Percentiles rank a stretch among this genome's conserved stretches.
Conservation (phyloP, 2,329 filamentous ascomycete species). For the Alternaria brassicicola region DNA sequence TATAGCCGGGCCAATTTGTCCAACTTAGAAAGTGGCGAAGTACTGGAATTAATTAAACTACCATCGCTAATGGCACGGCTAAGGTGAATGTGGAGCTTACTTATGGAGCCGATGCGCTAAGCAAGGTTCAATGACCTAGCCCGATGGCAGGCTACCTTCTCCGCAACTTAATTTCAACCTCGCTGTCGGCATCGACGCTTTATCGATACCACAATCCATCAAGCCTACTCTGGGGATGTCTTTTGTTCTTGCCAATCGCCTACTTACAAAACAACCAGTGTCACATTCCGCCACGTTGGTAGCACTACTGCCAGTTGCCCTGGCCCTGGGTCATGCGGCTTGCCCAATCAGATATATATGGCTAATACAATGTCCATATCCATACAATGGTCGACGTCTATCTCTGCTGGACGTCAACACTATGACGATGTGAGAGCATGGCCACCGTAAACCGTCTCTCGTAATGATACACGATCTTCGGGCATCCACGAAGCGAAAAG, state of each 20-base stretch:
- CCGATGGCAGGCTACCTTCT: not conserved
- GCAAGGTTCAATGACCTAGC: conserved; percentile 3
- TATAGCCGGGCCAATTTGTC: conserved; percentile 1
- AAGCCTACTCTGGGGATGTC: not conserved
- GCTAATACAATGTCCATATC: conserved; percentile 1
- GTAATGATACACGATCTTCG: not conserved
- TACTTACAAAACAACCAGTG: not conserved
- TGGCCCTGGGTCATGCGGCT: not conserved
- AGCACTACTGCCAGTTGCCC: conserved; percentile 3
- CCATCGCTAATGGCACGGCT: not conserved
- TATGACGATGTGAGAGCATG: not conserved
- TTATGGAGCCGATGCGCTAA: conserved; percentile 1
- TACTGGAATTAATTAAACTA: not conserved
- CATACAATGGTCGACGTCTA: not conserved
- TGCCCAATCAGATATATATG: not conserved
- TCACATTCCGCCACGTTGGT: not conserved
- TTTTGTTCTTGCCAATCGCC: not conserved
- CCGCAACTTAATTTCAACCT: conserved; percentile 6
- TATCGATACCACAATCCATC: not conserved
- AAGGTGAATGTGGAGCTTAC: not conserved
- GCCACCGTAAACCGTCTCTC: not conserved
- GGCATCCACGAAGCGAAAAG: not conserved
- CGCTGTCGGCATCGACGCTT: not conserved
- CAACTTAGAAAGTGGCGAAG: not conserved
- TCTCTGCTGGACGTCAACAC: not conserved